Conservation (phyloP, 768 basidiomycete genomes). For the Tricholoma terreum region DNA sequence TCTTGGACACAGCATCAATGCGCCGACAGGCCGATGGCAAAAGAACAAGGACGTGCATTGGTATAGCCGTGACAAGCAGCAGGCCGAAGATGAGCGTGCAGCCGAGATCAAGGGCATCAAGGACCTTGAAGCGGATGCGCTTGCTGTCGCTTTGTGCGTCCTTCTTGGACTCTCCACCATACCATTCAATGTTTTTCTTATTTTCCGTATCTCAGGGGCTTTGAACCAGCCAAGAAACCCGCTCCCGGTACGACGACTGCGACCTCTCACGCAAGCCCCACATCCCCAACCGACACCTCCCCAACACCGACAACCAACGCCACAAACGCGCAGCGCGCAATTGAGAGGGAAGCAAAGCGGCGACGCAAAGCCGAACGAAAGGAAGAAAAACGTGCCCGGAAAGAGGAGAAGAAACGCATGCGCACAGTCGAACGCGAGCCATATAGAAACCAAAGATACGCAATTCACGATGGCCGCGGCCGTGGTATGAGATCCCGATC, state of each 20-base stretch:
- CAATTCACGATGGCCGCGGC: conserved; percentile 18
- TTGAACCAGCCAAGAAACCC: conserved; percentile 54
- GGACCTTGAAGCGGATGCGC: conserved; percentile 85
- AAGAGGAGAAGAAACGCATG: conserved; percentile 42
- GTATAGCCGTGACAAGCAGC: conserved; percentile 69
- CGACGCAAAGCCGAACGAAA: conserved; percentile 53
- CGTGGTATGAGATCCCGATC: conserved; percentile 29
- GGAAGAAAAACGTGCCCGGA: conserved; percentile 56
- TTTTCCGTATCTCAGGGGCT: conserved; percentile 53
- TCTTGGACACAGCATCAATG: conserved; percentile 92
- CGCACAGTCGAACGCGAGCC: conserved; percentile 25
- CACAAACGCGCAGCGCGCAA: conserved; percentile 26
- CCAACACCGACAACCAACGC: conserved; percentile 14
- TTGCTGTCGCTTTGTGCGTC: conserved; percentile 73
- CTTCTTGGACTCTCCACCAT: neutral
- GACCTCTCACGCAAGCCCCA: conserved; percentile 7
- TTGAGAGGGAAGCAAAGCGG: conserved; percentile 49
- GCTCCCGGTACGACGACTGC: conserved; percentile 16
- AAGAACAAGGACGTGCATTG: conserved; percentile 97
- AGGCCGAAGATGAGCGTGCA: conserved; percentile 42
- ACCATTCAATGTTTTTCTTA: neutral
- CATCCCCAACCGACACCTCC: conserved; percentile 13
- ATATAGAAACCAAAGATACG: conserved; percentile 12
- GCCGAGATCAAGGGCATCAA: conserved; percentile 84
- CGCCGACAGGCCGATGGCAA: conserved; percentile 95